Conservation (phyloP, 306 rosid species). For the Medicago truncatula region MtrunA17r5.0-ANR NC_053046.1:40877501-40878000, state of each 20-base stretch:
- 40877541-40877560: neutral
- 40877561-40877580: slow-evolving; percentile 26
- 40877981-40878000: slow-evolving; percentile 52
- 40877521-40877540: slow-evolving; percentile 40
- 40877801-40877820: neutral
- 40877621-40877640: neutral
- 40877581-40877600: slow-evolving; percentile 13
- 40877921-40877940: slow-evolving; percentile 39
- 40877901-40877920: slow-evolving; percentile 48
- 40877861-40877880: slow-evolving; percentile 1
- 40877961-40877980: slow-evolving; percentile 57
- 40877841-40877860: neutral
- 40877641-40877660: slow-evolving; percentile 17
- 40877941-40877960: slow-evolving; percentile 30
- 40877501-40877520: slow-evolving; percentile 48
- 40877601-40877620: slow-evolving; percentile 21
- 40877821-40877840: neutral
- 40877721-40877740: slow-evolving; percentile 63
- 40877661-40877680: slow-evolving; percentile 51
- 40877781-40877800: slow-evolving; percentile 5
- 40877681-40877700: slow-evolving; percentile 47
- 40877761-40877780: slow-evolving; percentile 5
- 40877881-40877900: slow-evolving; percentile 34
- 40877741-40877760: slow-evolving; percentile 62
- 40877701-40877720: slow-evolving; percentile 63